These are phyloP conservation scores for Asterionellopsis glacialis DNA, from an alignment of 108 stramenopile genomes.

Conservation along the genomic window DNA sequence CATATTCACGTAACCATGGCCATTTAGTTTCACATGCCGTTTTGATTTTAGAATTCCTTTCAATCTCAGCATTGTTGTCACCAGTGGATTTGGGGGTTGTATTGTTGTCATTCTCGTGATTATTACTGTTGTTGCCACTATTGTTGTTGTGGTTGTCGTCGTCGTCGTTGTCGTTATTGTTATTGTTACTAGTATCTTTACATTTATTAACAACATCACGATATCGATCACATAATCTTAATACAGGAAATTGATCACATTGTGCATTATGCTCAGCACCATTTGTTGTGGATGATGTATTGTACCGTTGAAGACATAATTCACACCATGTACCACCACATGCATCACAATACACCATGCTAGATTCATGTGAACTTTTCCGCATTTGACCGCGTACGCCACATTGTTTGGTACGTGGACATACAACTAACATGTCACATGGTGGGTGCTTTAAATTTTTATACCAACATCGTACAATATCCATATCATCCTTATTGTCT, in stretches of 20 bases:
- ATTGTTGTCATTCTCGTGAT: too few species aligned
- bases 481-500: slow-evolving; percentile 6
- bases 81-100: too few species aligned
- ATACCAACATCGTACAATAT: slow-evolving; percentile 24
- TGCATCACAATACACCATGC: slow-evolving; percentile 25
- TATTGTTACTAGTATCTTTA: not conserved
- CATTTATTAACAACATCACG: not conserved
- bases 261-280: not conserved
- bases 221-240: slow-evolving; percentile 2
- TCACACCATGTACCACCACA: slow-evolving; percentile 36
- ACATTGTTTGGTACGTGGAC: slow-evolving; percentile 8
- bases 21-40: slow-evolving; percentile 20
- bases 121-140: too few species aligned
- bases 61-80: too few species aligned
- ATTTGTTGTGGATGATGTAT: not conserved
- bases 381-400: not conserved
- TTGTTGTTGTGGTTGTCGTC: slow-evolving; percentile 1
- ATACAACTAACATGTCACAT: slow-evolving; percentile 19
- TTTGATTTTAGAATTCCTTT: slow-evolving; percentile 9
- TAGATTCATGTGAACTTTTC: not conserved
- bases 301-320: slow-evolving; percentile 26
- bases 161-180: slow-evolving; percentile 1
- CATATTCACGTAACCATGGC: slow-evolving; percentile 43
- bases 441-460: slow-evolving; percentile 32
- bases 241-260: not conserved